Conservation (phyloP, 2,329 filamentous ascomycete species). For the Atkinsonella hypoxylon region DNA sequence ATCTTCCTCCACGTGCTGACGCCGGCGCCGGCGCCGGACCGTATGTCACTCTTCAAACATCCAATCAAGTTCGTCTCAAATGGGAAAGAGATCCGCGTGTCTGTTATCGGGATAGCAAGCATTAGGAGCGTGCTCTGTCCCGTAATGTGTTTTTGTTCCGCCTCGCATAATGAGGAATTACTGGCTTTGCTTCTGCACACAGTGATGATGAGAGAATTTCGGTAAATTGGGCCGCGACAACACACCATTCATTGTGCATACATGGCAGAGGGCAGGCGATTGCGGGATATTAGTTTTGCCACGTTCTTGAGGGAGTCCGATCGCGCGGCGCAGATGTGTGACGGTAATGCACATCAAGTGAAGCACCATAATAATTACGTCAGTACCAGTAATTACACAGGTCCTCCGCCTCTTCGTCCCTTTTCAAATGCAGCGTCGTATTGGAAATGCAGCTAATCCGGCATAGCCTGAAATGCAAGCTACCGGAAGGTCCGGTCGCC, state of each 20-base stretch:
- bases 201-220: too few relatives aligned
- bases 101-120: not conserved
- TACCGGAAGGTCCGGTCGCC: not conserved
- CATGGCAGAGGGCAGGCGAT: too few relatives aligned
- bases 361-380: not conserved
- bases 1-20: not conserved
- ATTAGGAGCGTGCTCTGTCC: not conserved
- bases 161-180: not conserved
- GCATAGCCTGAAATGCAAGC: not conserved
- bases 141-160: not conserved
- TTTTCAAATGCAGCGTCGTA: not conserved
- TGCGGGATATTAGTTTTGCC: too few relatives aligned
- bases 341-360: not conserved
- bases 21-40: not conserved
- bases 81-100: not conserved
- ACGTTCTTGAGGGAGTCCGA: not conserved
- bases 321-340: not conserved
- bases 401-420: not conserved
- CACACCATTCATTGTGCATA: too few relatives aligned
- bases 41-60: not conserved
- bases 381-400: not conserved
- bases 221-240: too few relatives aligned
- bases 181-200: too few relatives aligned
- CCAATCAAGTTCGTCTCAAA: not conserved
- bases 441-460: not conserved